Base-by-base conservation (phyloP, 345 rosid species). In the Chamaenerion angustifolium region DNA sequence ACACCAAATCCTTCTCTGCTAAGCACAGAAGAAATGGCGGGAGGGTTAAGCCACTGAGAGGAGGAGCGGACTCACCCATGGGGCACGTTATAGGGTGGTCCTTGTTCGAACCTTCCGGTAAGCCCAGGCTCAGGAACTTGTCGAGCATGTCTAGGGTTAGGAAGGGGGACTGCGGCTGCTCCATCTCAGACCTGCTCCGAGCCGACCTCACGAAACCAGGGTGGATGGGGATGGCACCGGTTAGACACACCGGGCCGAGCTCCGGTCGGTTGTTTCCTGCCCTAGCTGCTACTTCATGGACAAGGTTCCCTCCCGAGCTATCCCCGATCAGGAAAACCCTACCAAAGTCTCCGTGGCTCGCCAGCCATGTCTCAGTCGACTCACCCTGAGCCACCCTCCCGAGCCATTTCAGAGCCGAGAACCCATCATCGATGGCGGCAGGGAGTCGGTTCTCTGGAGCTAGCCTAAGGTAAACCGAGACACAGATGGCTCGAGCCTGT, bases 31-130 rank as follows among this genome's bases (percentile, higher is more conserved):
- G 49, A n/a, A 60, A 11, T 8, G 86, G 75, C 35, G 86, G 83
- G 48, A 79, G 35, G 6, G 71, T 68, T 57, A 75, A 66, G 19
- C 54, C 35, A 4, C 57, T 60, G 19, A 82, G 12, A 0, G 74
- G 58, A 16, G 68, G 67, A 0, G 80, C 79, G 0, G 18, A 64
- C 0, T n/a, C 10, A 3, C 92, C 92, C 92, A 79, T 77, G 0
- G 86, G 92, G 13, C 83, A 75, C 1, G 80, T 79, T 9, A 71
- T 53, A 0, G 78, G 80, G n/a, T 79, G 80, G 48, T 75, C 80
- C 64, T 68, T 79, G n/a, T 43, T 69, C 23, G 56, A 23, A 4
- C 77, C 74, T 1, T 48, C 37, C 0, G 92, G 92, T 53, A 82
- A 54, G 1, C 74, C 71, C 10, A 79, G 15, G 1, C 54, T 41